Evolutionary conservation across 2,329 filamentous ascomycete species (phyloP), one percentile per base, ranked within the genome.

Genomic region (Phialemoniopsis sp.): DNA sequence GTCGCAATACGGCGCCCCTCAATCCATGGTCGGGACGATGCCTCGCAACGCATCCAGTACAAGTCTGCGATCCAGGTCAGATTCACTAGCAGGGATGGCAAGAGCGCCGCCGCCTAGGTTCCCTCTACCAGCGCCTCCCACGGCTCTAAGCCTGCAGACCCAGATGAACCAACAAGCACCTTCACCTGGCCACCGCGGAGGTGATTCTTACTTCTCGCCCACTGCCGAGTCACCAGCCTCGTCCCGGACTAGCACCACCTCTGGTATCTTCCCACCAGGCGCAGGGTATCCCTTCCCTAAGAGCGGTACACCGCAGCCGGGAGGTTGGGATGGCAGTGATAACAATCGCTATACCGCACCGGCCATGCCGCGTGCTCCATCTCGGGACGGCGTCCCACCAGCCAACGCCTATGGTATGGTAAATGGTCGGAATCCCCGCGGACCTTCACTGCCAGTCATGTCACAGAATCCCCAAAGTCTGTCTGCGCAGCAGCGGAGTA

Each of bases 201-300:
- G 72, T n/a, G 88, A 89, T 42, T 96, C 90, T 4, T 97, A 96
- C 64, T 98, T 98, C 62, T 97, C 91, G 1, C 93, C 93, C 1
- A 76, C 84, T 3, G 77, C 75, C 28, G 90, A 96, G 39, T 89
- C 87, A 1, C 87, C 87, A 9, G 80, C 81, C 32, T 88, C 85
- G 13, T 84, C 84, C 17, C 76, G 87, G 36, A 84, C 85, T 8
- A 90, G 86, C 58, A 80, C 80, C 2, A 76, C 87, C 5, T 89
- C 87, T 31, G 80, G 82, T 34, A 82, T 89, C 57, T 94, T 89
- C 53, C 57, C 62, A 1, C 55, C 61, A 2, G 62, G 63, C n/a
- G 59, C 62, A 4, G 59, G 63, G 15, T 78, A 75, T 47, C 80
- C 82, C 2, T 94, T 95, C 54, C 83, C 89, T 37, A 84, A 89